Evolutionary conservation across 179 eudicot species (phyloP).

Genomic region (Heliamphora pulchella): DNA sequence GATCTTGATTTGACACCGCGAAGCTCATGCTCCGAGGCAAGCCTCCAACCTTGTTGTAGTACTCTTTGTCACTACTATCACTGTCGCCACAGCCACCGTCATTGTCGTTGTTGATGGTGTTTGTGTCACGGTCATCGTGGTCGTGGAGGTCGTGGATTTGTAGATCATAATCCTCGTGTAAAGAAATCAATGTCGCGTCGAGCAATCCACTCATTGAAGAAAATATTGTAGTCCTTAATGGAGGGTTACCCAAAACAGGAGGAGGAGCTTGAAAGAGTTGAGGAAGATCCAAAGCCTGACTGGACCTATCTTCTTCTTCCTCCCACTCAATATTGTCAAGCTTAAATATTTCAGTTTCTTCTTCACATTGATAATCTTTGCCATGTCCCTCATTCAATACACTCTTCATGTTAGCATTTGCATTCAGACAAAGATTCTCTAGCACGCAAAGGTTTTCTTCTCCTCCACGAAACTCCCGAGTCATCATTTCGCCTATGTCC

Average conservation of each 20-base stretch:
- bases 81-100: not conserved
- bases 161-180: not conserved
- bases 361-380: constrained; percentile 12
- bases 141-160: not conserved
- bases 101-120: not conserved
- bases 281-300: constrained; percentile 13
- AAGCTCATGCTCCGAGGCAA: constrained; percentile 49
- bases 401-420: no score
- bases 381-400: not conserved
- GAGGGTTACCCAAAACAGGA: constrained; percentile 26
- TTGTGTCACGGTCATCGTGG: constrained; percentile 9
- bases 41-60: constrained; percentile 21
- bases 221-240: constrained; percentile 29
- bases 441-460: constrained; percentile 58
- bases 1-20: constrained; percentile 33
- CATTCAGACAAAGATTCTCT: constrained; percentile 56
- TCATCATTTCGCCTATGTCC: constrained; percentile 93
- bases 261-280: constrained; percentile 21
- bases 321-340: constrained; percentile 16
- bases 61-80: not conserved
- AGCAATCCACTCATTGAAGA: constrained; percentile 18
- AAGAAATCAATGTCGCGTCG: not conserved
- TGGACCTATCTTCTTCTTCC: constrained; percentile 26
- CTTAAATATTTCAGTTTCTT: constrained; percentile 11
- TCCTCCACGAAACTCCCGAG: constrained; percentile 58